phyloP scores from a whole-genome alignment of 1,284 basidiomycete species.

The Gymnopus androsaceus region DNA sequence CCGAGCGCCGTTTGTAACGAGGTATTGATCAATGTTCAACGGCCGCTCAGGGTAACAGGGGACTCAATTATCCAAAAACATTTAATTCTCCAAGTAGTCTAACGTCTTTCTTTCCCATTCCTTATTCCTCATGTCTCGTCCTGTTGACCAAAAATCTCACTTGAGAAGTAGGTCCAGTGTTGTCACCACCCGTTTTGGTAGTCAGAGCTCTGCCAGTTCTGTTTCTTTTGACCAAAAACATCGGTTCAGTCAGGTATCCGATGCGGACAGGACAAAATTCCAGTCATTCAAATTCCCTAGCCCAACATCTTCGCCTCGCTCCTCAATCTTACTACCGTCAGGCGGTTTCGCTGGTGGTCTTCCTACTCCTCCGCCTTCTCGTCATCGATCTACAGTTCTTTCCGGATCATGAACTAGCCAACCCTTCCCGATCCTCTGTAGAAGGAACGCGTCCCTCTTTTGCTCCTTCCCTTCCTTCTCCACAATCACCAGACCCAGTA shows the following conservation, averaged over 20 bases:
- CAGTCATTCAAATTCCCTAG: conserved; percentile 5
- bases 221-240: not conserved
- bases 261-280: not conserved
- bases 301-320: not conserved
- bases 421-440: not conserved
- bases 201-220: not conserved
- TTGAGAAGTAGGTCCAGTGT: not conserved
- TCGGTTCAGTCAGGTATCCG: not conserved
- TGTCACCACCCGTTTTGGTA: not conserved
- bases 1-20: too few species aligned
- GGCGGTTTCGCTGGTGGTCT: not conserved
- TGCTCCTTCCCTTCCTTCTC: not conserved
- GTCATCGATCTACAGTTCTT: not conserved
- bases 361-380: conserved; percentile 1
- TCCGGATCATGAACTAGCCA: too few species aligned
- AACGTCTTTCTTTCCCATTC: too few species aligned
- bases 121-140: not conserved
- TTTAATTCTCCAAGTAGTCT: too few species aligned
- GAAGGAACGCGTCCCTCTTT: too few species aligned
- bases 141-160: not conserved
- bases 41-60: too few species aligned
- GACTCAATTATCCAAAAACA: too few species aligned
- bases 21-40: too few species aligned
- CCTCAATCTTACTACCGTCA: too few species aligned
- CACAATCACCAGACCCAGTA: not conserved